Conservation (phyloP, 371 early-diverging fungal genomes). For the Lichtheimia hyalospora region DNA sequence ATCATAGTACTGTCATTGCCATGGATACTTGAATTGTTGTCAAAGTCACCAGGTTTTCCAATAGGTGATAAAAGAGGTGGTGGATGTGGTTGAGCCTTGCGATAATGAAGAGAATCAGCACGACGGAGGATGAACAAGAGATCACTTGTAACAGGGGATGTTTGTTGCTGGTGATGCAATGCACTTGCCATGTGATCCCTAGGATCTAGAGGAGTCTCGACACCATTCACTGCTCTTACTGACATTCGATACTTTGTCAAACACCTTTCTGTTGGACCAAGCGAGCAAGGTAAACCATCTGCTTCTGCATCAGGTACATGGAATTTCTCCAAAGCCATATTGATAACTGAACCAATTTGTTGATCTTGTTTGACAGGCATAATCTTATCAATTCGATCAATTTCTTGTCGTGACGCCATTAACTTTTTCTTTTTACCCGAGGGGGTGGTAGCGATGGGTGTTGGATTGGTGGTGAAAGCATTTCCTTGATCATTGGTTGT, state of each 20-base stretch:
- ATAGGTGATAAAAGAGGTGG: constrained; percentile 12
- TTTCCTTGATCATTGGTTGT: background rate
- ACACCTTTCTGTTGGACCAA: constrained; percentile 12
- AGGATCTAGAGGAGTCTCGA: constrained; percentile 37
- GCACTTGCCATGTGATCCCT: constrained; percentile 39
- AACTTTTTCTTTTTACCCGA: constrained; percentile 23
- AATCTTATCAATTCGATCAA: constrained; percentile 54
- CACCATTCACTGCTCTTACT: constrained; percentile 28
- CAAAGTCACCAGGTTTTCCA: constrained; percentile 4
- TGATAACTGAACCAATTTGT: constrained; percentile 36
- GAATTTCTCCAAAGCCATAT: constrained; percentile 44
- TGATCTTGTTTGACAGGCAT: constrained; percentile 38
- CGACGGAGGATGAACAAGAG: constrained; percentile 36
- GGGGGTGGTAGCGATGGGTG: constrained; percentile 5
- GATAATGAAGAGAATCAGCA: constrained; percentile 6
- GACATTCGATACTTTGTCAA: constrained; percentile 38
- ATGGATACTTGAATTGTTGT: background rate
- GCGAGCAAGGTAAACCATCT: constrained; percentile 15
- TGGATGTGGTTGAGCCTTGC: constrained; percentile 7
- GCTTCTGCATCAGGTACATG: constrained; percentile 44
- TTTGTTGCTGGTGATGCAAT: constrained; percentile 21
- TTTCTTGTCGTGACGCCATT: constrained; percentile 19
- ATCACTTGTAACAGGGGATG: constrained; percentile 33
- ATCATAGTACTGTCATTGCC: constrained; percentile 4
- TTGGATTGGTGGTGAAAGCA: constrained; percentile 15